These are phyloP conservation scores for Phialocephala sp. DNA, from an alignment of 2,329 filamentous ascomycete species.

Conservation along the genomic window DNA sequence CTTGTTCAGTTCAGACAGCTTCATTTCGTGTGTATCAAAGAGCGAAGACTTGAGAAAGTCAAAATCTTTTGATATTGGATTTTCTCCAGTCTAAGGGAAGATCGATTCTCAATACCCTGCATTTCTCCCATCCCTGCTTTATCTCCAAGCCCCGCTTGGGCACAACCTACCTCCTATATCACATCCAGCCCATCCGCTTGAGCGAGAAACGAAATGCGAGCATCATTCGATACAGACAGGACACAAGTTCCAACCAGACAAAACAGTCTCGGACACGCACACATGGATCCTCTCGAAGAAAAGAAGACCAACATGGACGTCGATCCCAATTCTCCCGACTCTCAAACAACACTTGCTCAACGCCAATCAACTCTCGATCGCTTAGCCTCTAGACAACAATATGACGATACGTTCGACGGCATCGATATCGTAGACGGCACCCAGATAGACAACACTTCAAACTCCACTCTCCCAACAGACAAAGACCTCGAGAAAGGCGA, in stretches of 20 bases:
- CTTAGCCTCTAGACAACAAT: slow-evolving; percentile 7
- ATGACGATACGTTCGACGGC: slow-evolving; percentile 10
- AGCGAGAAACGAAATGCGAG: background rate
- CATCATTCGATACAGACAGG: slow-evolving; percentile 12
- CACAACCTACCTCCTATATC: background rate
- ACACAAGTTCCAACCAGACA: slow-evolving; percentile 14
- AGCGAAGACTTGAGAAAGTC: slow-evolving; percentile 4
- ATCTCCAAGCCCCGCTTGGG: background rate
- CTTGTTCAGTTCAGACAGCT: background rate
- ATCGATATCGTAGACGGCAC: slow-evolving; percentile 1
- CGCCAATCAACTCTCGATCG: slow-evolving; percentile 1
- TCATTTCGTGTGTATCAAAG: background rate
- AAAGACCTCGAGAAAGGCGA: slow-evolving; percentile 13
- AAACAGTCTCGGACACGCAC: slow-evolving; percentile 10
- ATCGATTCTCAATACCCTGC: background rate
- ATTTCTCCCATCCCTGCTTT: slow-evolving; percentile 1
- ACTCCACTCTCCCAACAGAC: background rate
- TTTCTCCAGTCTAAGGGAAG: background rate
- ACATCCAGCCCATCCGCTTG: background rate
- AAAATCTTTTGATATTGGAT: background rate
- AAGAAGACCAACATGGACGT: slow-evolving; percentile 9
- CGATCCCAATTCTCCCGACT: background rate
- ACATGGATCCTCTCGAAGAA: slow-evolving; percentile 13
- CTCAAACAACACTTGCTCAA: background rate
- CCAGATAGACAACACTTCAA: background rate